These are phyloP conservation scores for Saccharomycopsis javanensis DNA, from an alignment of 805 yeast genomes.

Conservation along the genomic window DNA sequence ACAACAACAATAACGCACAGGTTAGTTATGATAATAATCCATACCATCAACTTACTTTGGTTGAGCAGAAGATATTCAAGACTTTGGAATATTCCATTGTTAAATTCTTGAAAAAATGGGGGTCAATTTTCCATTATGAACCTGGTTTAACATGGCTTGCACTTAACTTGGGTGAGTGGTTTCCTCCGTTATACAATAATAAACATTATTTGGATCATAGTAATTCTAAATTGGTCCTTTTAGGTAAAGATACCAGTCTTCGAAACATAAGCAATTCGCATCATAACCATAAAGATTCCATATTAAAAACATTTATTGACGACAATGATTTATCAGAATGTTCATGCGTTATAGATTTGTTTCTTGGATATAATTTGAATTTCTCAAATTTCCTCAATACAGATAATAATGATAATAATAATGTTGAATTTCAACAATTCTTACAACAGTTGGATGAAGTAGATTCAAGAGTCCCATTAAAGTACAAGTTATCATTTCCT, in stretches of 20 bases:
- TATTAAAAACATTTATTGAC: neutral
- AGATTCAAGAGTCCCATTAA: slow-evolving; percentile 20
- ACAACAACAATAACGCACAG: too few relatives aligned
- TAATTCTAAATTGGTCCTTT: slow-evolving; percentile 38
- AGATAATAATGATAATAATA: slow-evolving; percentile 15
- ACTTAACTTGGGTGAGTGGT: slow-evolving; percentile 80
- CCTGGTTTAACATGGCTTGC: slow-evolving; percentile 85
- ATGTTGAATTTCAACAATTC: slow-evolving; percentile 18
- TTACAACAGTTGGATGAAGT: slow-evolving; percentile 21
- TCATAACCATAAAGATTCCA: slow-evolving; percentile 6
- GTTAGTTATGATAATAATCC: slow-evolving; percentile 18
- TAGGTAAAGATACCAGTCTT: slow-evolving; percentile 36
- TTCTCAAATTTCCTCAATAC: slow-evolving; percentile 15
- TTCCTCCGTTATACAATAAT: slow-evolving; percentile 47
- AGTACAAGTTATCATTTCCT: slow-evolving; percentile 40
- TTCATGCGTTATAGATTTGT: slow-evolving; percentile 15
- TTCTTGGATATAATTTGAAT: slow-evolving; percentile 9
- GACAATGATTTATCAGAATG: slow-evolving; percentile 7
- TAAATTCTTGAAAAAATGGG: slow-evolving; percentile 70
- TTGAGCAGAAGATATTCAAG: slow-evolving; percentile 45
- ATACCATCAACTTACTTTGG: slow-evolving; percentile 21
- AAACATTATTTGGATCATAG: slow-evolving; percentile 24
- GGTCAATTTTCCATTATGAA: slow-evolving; percentile 64
- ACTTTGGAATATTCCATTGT: slow-evolving; percentile 50
- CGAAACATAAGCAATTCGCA: neutral